phyloP scores from a whole-genome alignment of 768 basidiomycete species.

The Porphyrellus cyaneotinctus region DNA sequence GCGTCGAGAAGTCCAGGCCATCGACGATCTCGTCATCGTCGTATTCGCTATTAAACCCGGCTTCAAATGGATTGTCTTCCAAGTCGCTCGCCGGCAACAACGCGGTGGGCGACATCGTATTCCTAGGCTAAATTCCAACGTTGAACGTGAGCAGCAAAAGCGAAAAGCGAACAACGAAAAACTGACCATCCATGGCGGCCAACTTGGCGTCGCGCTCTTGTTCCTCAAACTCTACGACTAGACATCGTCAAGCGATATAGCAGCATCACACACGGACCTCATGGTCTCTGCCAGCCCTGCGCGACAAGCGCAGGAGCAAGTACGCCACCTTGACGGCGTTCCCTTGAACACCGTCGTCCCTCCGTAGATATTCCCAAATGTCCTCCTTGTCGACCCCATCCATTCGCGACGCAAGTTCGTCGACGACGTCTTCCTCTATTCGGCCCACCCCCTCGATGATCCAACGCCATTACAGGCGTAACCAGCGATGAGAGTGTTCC shows the following conservation, averaged over 20 bases:
- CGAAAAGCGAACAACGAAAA: slow-evolving; percentile 24
- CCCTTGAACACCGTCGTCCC: slow-evolving; percentile 80
- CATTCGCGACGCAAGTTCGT: slow-evolving; percentile 68
- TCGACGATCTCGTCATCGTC: slow-evolving; percentile 58
- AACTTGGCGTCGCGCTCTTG: slow-evolving; percentile 81
- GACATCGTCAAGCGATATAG: too few relatives aligned
- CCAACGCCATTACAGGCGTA: too few relatives aligned
- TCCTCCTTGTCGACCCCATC: too few relatives aligned
- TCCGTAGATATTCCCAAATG: slow-evolving; percentile 79
- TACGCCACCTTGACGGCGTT: slow-evolving; percentile 97
- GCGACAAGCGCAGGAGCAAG: slow-evolving; percentile 86
- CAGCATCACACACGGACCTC: slow-evolving; percentile 29
- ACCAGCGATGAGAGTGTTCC: too few relatives aligned
- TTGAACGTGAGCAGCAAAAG: slow-evolving; percentile 4
- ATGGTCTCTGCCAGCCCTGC: slow-evolving; percentile 80
- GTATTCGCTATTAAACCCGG: slow-evolving; percentile 49
- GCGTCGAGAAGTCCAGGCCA: too few relatives aligned
- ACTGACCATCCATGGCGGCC: slow-evolving; percentile 76
- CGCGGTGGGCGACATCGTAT: too few relatives aligned
- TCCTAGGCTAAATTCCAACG: too few relatives aligned
- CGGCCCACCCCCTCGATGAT: slow-evolving; percentile 89
- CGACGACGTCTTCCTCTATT: slow-evolving; percentile 88
- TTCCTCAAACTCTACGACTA: slow-evolving; percentile 76
- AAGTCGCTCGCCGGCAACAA: slow-evolving; percentile 59
- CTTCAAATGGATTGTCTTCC: slow-evolving; percentile 78